Evolutionary conservation across 1,284 basidiomycete genomes (phyloP).

Genomic region (Cerioporus squamosus): DNA sequence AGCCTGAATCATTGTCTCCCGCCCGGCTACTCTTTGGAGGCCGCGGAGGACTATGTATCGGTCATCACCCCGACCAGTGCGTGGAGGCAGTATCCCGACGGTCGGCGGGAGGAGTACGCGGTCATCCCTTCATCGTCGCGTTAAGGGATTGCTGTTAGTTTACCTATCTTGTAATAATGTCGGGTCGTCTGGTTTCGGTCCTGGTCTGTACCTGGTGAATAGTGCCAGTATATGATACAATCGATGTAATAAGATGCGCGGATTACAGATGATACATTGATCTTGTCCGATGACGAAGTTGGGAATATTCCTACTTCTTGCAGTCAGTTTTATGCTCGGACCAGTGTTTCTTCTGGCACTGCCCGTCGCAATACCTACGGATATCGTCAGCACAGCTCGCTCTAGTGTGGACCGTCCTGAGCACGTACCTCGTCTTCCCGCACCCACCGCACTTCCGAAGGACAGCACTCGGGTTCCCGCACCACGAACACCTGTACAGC

Average conservation of each 20-base stretch:
- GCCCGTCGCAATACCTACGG: conserved; percentile 51
- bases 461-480: conserved; percentile 59
- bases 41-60: conserved; percentile 8
- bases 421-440: conserved; percentile 43
- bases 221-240: not conserved
- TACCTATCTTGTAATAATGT: no score
- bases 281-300: no score
- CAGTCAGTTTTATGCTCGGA: conserved; percentile 31
- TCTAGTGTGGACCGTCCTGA: not conserved
- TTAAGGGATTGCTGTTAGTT: no score
- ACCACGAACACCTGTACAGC: conserved; percentile 61
- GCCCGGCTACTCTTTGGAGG: conserved; percentile 18
- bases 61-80: conserved; percentile 7
- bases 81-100: conserved; percentile 10
- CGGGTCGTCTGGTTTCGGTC: no score
- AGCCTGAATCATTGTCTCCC: conserved; percentile 13
- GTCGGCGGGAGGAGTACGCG: not conserved
- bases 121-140: not conserved
- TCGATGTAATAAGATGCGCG: not conserved
- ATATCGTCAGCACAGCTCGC: not conserved
- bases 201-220: no score
- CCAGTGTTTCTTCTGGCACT: conserved; percentile 58
- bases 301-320: conserved; percentile 8
- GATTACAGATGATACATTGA: not conserved
- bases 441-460: conserved; percentile 40